phyloP scores from a whole-genome alignment of 1,284 basidiomycete species.

The Trichosporon faecale region DNA sequence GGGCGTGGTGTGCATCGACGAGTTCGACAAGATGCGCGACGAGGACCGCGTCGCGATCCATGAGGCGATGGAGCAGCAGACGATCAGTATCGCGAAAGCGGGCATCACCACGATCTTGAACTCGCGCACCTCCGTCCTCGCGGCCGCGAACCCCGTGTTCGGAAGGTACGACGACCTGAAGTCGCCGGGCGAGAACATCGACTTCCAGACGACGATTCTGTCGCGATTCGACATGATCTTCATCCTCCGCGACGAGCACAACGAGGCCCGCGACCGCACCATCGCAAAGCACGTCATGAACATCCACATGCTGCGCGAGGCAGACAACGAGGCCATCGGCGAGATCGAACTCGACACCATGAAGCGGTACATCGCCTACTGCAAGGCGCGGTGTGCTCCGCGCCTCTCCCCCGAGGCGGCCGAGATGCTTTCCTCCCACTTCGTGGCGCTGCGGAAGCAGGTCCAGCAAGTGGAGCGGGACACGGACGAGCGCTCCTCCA shows the following conservation, averaged over 20 bases:
- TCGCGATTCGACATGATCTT: slow-evolving; percentile 99
- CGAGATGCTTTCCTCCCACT: slow-evolving; percentile 96
- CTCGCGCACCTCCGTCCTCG: slow-evolving; percentile 91
- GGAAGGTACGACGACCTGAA: slow-evolving; percentile 97
- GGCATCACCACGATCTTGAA: slow-evolving; percentile 98
- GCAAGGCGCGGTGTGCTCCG: slow-evolving; percentile 97
- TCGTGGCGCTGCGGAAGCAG: slow-evolving; percentile 89
- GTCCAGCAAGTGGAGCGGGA: slow-evolving; percentile 95
- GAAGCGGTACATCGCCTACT: slow-evolving; percentile 96
- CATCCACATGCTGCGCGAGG: slow-evolving; percentile 91
- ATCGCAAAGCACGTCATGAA: slow-evolving; percentile 99
- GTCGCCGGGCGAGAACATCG: slow-evolving; percentile 72
- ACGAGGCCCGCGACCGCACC: slow-evolving; percentile 88
- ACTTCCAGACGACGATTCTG: slow-evolving; percentile 86
- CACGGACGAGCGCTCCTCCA: slow-evolving; percentile 95
- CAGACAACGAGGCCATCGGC: slow-evolving; percentile 67
- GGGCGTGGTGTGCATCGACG: slow-evolving; percentile 98
- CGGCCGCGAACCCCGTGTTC: slow-evolving; percentile 98
- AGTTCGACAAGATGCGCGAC: slow-evolving; percentile 99
- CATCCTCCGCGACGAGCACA: slow-evolving; percentile 97
- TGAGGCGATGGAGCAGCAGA: slow-evolving; percentile 99
- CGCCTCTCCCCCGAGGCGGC: slow-evolving; percentile 87
- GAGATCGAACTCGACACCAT: slow-evolving; percentile 97
- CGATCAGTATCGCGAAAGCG: slow-evolving; percentile 98
- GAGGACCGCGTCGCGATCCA: slow-evolving; percentile 99